phyloP scores from a whole-genome alignment of 768 basidiomycete genomes.

The Amylocystis lapponica region DNA sequence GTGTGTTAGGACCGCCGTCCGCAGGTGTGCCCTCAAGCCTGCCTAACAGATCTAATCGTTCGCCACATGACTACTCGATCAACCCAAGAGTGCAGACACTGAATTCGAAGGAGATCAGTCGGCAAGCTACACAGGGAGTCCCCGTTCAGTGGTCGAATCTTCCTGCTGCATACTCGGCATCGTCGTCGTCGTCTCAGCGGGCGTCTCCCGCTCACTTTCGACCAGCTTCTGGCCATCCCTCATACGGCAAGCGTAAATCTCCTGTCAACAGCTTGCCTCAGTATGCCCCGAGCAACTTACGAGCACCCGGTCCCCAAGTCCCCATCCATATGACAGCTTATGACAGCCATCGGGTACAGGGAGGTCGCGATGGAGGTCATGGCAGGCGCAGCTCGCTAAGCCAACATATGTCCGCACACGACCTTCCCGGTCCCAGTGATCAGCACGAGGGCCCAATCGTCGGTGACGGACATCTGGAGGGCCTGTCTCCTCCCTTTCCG shows the following conservation, averaged over 20 bases:
- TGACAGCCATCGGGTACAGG: slow-evolving; percentile 8
- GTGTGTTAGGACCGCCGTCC: slow-evolving; percentile 41
- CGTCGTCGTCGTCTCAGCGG: slow-evolving; percentile 36
- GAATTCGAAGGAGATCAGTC: slow-evolving; percentile 16
- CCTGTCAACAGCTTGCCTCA: slow-evolving; percentile 34
- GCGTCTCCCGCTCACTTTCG: slow-evolving; percentile 59
- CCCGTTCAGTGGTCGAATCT: slow-evolving; percentile 18
- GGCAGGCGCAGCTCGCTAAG: slow-evolving; percentile 16
- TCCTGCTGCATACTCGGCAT: slow-evolving; percentile 18
- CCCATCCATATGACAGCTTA: slow-evolving; percentile 11
- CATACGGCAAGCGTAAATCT: slow-evolving; percentile 24
- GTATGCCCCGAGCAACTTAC: slow-evolving; percentile 13
- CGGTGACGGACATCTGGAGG: slow-evolving; percentile 11
- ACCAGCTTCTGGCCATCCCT: slow-evolving; percentile 11
- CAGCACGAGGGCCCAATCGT: slow-evolving; percentile 1
- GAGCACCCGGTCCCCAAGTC: slow-evolving; percentile 12
- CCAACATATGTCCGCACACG: slow-evolving; percentile 11
- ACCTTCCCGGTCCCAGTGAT: slow-evolving; percentile 6
- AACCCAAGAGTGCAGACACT: slow-evolving; percentile 10
- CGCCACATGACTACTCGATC: slow-evolving; percentile 20
- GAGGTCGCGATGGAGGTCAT: slow-evolving; percentile 10
- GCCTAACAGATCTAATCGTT: slow-evolving; percentile 32
- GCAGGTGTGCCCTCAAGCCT: slow-evolving; percentile 32
- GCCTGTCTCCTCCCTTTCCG: slow-evolving; percentile 11
- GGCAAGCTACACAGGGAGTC: slow-evolving; percentile 7